These are phyloP conservation scores for Pseudocercospora vitis DNA, from an alignment of 2,329 filamentous ascomycete species.

Conservation along the genomic window DNA sequence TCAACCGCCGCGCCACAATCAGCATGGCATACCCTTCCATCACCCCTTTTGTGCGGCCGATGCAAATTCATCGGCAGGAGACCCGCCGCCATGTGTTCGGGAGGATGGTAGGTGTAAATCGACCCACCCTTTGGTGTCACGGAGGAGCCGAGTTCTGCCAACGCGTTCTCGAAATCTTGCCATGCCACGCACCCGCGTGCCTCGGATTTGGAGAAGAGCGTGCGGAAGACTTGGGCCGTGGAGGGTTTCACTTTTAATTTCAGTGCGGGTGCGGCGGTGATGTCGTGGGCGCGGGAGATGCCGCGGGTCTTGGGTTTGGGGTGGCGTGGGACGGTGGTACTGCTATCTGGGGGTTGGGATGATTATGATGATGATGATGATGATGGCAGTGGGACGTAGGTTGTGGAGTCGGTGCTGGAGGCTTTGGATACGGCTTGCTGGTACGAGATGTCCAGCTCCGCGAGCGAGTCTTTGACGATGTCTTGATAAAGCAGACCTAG, in stretches of 20 bases:
- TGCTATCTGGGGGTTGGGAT: too few species aligned
- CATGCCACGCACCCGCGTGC: conserved; percentile 21
- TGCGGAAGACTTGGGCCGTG: conserved; percentile 19
- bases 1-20: conserved; percentile 14
- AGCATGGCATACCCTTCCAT: conserved; percentile 22
- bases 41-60: conserved; percentile 25
- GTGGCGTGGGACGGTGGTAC: too few species aligned
- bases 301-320: too few species aligned
- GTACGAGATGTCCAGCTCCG: conserved; percentile 18
- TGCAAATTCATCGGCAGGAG: conserved; percentile 20
- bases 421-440: too few species aligned
- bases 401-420: too few species aligned
- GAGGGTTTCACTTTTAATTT: conserved; percentile 21
- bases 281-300: conserved; percentile 13
- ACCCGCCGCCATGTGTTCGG: conserved; percentile 10
- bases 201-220: conserved; percentile 16
- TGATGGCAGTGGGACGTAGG: too few species aligned
- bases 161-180: conserved; percentile 19
- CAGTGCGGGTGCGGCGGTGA: conserved; percentile 12
- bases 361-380: too few species aligned
- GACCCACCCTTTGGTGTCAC: conserved; percentile 23
- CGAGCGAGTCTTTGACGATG: conserved; percentile 15
- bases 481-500: conserved; percentile 15
- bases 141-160: conserved; percentile 23
- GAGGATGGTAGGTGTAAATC: conserved; percentile 20